Evolutionary conservation across 371 early-diverging fungal species (phyloP), one percentile per base, ranked within the genome.

Genomic region (Chytridiales sp.): DNA sequence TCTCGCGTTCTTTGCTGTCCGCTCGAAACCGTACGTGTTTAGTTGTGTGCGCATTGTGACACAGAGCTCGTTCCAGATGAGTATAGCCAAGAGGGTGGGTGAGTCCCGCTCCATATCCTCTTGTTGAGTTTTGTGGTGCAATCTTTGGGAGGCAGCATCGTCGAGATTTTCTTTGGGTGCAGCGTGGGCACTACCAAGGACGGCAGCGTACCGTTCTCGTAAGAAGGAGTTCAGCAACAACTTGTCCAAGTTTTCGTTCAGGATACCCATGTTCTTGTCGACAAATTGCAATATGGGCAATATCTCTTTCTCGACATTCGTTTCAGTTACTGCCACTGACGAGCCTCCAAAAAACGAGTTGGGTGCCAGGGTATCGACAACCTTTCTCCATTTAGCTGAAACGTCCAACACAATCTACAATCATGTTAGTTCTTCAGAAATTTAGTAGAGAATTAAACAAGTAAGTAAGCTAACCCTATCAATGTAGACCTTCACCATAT

Each of bases 211-310:
- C 27, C 22, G 15, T 4, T 36, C 50, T 21, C 56, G 27, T 17
- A 75, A 44, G 50, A 58, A 60, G 11, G 26, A 32, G 41, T 75
- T 66, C 9, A 67, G 50, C 13, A 34, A 35, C 1, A 55, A 60
- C 5, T 69, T 62, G 30, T 72, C 73, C 34, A 69, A 48, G 35
- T 30, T 60, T 41, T 69, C 67, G 64, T 76, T 76, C 39, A 70
- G 52, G 5, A 64, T 34, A 9, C 48, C 46, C 30, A 76, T 56
- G 43, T 30, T 63, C 2, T 21, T 17, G 58, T 76, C 76, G 15
- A 76, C 63, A 51, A 73, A 71, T 15, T 24, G 11, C 21, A 76
- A 46, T 24, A 71, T 21, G 9, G 68, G 64, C 22, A 31, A 19
- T 26, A 73, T 21, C 24, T 35, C 41, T 21, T 38, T 31, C 53